Percentiles rank a stretch among this genome's conserved stretches.
Conservation (phyloP, 73 alveolate species). For the Tetrahymena borealis region DNA sequence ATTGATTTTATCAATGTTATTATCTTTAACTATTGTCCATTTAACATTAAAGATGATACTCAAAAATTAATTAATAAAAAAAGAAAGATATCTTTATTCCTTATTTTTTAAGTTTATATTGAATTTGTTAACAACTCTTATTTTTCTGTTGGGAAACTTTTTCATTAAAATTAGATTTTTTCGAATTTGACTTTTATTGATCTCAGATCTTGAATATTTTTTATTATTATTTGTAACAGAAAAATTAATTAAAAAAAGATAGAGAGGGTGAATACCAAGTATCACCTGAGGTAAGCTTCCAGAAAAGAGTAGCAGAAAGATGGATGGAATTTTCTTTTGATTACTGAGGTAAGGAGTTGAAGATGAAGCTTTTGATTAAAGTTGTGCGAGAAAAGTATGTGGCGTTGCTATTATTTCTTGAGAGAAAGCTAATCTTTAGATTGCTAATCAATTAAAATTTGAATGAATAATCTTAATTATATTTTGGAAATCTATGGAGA, state of each 20-base stretch:
- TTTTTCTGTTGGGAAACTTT: not conserved
- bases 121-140: too few species aligned
- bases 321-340: not conserved
- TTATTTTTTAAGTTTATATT: too few species aligned
- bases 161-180: not conserved
- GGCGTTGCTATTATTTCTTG: not conserved
- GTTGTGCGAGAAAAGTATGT: not conserved
- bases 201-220: not conserved
- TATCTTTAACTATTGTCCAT: too few species aligned
- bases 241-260: not conserved
- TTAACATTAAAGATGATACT: too few species aligned
- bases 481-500: too few species aligned
- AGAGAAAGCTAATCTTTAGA: not conserved
- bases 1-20: too few species aligned
- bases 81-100: too few species aligned
- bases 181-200: not conserved
- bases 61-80: too few species aligned
- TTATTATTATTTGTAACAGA: not conserved
- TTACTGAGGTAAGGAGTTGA: not conserved
- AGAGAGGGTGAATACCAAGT: not conserved
- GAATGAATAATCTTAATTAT: too few species aligned
- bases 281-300: not conserved
- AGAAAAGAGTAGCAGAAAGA: not conserved
- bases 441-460: too few species aligned
- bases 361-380: not conserved